Base-by-base conservation (phyloP, 2,329 filamentous ascomycete genomes). In the Fusarium pseudograminearum region DNA sequence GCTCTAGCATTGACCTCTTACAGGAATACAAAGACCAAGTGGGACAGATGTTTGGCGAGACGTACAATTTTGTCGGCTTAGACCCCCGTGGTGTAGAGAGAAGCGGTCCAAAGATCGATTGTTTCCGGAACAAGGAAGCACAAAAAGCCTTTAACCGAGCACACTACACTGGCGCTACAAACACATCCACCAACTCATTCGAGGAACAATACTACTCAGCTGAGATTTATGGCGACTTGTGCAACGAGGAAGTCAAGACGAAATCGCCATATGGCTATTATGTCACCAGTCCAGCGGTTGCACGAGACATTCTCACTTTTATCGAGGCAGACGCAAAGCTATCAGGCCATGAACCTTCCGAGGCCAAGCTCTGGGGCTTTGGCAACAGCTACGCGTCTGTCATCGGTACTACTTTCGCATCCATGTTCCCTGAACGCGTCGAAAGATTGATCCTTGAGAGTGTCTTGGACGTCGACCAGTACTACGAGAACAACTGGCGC, bases 391-490 rank as follows among this genome's bases (percentile, higher is more conserved):
- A 73, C n/a, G 69, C 71, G 2, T 71, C 69, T 3, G 36, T 68
- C 9, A 38, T 75, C 2, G 72, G 70, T 1, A 57, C 65, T n/a
- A 61, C 65, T 5, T 58, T 67, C 16, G 69, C 71, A 0, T 58
- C 71, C 5, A 66, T 75, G 63, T 74, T 71, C 28, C 73, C 73
- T 2, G 54, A 70, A 2, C 66, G 64, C 0, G 41, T 75, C 10
- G 69, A 34, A 2, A 46, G 67, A 22, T 28, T 75, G 12, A 34
- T 73, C 3, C 54, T 74, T 62, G 54, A 57, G 9, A 34, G 44
- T 8, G 7, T 57, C 14, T 10, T 57, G 10, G 34, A 50, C 0
- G 16, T 20, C 4, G 54, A 57, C 16, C 6, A 15, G 7, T 57
- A 57, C 16, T 57, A 57, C 10, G 20, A 14, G 16, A 50, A 50